Percentiles rank a stretch among this genome's conserved stretches.
phyloP scores from a whole-genome alignment of 345 rosid species.

The Aquilaria malaccensis region DNA sequence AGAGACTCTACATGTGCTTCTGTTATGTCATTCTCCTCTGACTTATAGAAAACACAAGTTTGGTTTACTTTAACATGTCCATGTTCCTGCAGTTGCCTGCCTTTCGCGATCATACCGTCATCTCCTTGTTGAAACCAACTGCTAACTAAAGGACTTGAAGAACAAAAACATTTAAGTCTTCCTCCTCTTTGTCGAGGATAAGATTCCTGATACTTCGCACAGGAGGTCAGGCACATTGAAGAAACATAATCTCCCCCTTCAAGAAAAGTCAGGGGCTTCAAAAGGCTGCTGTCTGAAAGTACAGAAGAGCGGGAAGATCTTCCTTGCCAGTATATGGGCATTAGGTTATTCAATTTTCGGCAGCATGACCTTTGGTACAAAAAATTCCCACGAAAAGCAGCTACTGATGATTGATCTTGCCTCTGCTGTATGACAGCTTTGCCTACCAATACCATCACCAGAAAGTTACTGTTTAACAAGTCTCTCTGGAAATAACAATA shows the following conservation, averaged over 20 bases:
- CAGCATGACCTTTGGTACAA: slow-evolving; percentile 18
- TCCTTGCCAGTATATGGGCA: slow-evolving; percentile 19
- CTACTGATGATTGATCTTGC: slow-evolving; percentile 19
- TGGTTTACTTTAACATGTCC: slow-evolving; percentile 22
- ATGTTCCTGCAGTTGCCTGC: slow-evolving; percentile 11
- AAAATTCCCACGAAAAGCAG: slow-evolving; percentile 21
- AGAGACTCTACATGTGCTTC: slow-evolving; percentile 46
- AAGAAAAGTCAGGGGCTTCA: slow-evolving; percentile 16
- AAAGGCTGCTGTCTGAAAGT: slow-evolving; percentile 18
- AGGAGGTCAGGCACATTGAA: slow-evolving; percentile 18
- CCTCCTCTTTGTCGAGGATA: slow-evolving; percentile 13
- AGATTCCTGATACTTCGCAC: slow-evolving; percentile 17
- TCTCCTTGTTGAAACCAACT: slow-evolving; percentile 19
- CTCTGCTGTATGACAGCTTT: slow-evolving; percentile 20
- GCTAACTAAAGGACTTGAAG: slow-evolving; percentile 14
- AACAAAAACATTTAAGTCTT: slow-evolving; percentile 25
- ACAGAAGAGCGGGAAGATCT: slow-evolving; percentile 10
- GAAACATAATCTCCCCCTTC: slow-evolving; percentile 18
- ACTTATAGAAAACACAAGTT: slow-evolving; percentile 58
- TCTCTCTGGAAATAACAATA: slow-evolving; percentile 3
- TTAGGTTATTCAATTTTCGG: slow-evolving; percentile 21
- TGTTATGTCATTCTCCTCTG: slow-evolving; percentile 70
- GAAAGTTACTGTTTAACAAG: slow-evolving; percentile 5
- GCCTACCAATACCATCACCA: slow-evolving; percentile 27
- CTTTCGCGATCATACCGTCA: slow-evolving; percentile 12